Evolutionary conservation across 2,329 filamentous ascomycete genomes (phyloP).

Genomic region (Albophoma yamanashiensis): DNA sequence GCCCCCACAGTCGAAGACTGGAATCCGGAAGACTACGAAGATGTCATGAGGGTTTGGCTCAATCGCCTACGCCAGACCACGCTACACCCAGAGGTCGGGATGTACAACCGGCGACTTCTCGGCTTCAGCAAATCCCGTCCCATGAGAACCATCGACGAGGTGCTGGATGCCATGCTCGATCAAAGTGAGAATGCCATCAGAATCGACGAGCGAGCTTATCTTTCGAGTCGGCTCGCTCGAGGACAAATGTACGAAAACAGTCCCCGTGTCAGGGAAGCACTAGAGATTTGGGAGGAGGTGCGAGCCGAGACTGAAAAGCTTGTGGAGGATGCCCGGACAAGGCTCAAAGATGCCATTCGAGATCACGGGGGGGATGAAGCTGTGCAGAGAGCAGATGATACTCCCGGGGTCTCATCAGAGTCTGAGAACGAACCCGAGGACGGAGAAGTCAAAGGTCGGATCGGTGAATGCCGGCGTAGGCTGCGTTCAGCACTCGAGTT

Average conservation of each 20-base stretch:
- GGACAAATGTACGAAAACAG: slow-evolving; percentile 76
- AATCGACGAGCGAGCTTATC: slow-evolving; percentile 55
- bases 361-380: slow-evolving; percentile 7
- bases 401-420: slow-evolving; percentile 12
- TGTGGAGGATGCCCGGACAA: slow-evolving; percentile 53
- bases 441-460: slow-evolving; percentile 23
- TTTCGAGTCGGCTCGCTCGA: slow-evolving; percentile 52
- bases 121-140: slow-evolving; percentile 53
- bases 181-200: slow-evolving; percentile 61
- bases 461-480: slow-evolving; percentile 49
- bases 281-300: slow-evolving; percentile 57
- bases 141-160: slow-evolving; percentile 73
- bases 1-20: slow-evolving; percentile 50
- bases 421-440: slow-evolving; percentile 25
- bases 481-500: slow-evolving; percentile 67
- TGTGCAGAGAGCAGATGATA: background rate
- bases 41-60: slow-evolving; percentile 72
- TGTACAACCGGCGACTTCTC: slow-evolving; percentile 51
- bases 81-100: slow-evolving; percentile 74
- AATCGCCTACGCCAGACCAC: slow-evolving; percentile 70
- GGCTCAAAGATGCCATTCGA: slow-evolving; percentile 41
- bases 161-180: slow-evolving; percentile 85
- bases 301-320: slow-evolving; percentile 36
- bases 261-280: slow-evolving; percentile 53
- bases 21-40: slow-evolving; percentile 52